Base-by-base conservation (phyloP, 2,329 filamentous ascomycete species). In the Botrytis aclada region DNA sequence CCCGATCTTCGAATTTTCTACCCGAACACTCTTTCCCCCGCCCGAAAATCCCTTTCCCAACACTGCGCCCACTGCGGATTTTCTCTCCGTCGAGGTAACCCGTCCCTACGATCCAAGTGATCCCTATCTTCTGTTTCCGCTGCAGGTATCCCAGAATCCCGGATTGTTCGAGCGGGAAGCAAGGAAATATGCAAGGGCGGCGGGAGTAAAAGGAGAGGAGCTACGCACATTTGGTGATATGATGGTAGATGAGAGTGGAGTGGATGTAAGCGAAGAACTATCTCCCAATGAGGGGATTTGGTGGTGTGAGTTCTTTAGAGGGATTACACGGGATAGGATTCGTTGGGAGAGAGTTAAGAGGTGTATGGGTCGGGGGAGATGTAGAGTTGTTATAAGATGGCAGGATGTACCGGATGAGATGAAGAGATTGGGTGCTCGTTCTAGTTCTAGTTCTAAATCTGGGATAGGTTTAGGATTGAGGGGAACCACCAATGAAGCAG, bases 1-100 rank as follows among this genome's bases (percentile, higher is more conserved):
- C 1, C 79, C 79, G 0, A 69, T 80, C 72, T 80, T 80, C 65
- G 79, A 81, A 63, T 80, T 80, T 74, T 72, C 63, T 9, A 70
- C 43, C 6, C 51, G 54, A 4, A 39, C 54, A 1, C 37, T 71
- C 12, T 67, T 71, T 18, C 22, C 37, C 3, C 56, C 18, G 10
- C 32, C 58, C 12, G 20, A 20, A 16, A 25, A 3, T 4, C 25
- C 22, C 16, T n/a, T 18, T 41, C 37, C 22, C 2, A 41, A 25
- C 25, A n/a, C 60, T 2, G 37, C 34, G 3, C 47, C 34, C 4
- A 56, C 39, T 12, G 25, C 34, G 14, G 65, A 67, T 54, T 67
- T 67, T 37, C 45, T 67, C 16, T 41, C 47, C 14, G 8, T 67
- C 25, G 34, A 54, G 1, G 18, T 6, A 1, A 12, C 54, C 4